These are phyloP conservation scores for Chaetomium globosum DNA, from an alignment of 2,329 filamentous ascomycete genomes.

Conservation along the genomic window DNA sequence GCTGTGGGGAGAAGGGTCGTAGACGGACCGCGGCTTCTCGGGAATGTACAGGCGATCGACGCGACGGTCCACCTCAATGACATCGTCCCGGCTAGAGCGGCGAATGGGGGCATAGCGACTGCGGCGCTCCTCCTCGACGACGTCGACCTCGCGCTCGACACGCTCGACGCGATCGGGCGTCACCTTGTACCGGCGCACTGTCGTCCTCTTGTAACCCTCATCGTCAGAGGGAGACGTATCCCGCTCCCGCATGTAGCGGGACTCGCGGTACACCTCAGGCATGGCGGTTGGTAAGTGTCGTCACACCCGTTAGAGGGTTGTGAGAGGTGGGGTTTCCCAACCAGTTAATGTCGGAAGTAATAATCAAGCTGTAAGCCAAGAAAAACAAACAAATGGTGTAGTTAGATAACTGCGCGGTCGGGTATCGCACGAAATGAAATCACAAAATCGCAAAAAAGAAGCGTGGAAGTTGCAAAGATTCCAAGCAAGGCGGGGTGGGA, in stretches of 20 bases:
- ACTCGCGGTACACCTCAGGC: slow-evolving; percentile 43
- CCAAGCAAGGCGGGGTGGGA: slow-evolving; percentile 27
- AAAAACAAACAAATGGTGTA: not conserved
- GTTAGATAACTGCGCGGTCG: slow-evolving; percentile 5
- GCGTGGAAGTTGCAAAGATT: slow-evolving; percentile 16
- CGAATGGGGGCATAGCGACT: slow-evolving; percentile 46
- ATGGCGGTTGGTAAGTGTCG: slow-evolving; percentile 31
- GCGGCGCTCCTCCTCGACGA: slow-evolving; percentile 51
- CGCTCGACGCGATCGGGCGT: slow-evolving; percentile 47
- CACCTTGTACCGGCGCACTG: slow-evolving; percentile 59
- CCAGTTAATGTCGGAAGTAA: not conserved
- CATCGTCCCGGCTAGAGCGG: slow-evolving; percentile 46
- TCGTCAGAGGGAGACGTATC: slow-evolving; percentile 48
- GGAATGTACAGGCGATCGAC: slow-evolving; percentile 47
- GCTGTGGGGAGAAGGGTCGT: slow-evolving; percentile 45
- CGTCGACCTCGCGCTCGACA: slow-evolving; percentile 45
- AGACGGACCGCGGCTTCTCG: slow-evolving; percentile 56
- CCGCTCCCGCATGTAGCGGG: slow-evolving; percentile 42
- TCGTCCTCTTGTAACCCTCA: slow-evolving; percentile 50
- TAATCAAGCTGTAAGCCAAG: slow-evolving; percentile 2
- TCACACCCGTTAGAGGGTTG: slow-evolving; percentile 23
- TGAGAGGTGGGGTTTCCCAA: slow-evolving; percentile 9
- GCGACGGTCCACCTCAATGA: slow-evolving; percentile 50
- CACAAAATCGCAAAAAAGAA: slow-evolving; percentile 15
- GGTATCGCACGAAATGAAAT: slow-evolving; percentile 22